A percentile compares a stretch with the other conserved stretches of the same genome.
These are phyloP conservation scores for Trichodelitschia bisporula DNA, from an alignment of 495 filamentous ascomycete genomes.

Conservation along the genomic window DNA sequence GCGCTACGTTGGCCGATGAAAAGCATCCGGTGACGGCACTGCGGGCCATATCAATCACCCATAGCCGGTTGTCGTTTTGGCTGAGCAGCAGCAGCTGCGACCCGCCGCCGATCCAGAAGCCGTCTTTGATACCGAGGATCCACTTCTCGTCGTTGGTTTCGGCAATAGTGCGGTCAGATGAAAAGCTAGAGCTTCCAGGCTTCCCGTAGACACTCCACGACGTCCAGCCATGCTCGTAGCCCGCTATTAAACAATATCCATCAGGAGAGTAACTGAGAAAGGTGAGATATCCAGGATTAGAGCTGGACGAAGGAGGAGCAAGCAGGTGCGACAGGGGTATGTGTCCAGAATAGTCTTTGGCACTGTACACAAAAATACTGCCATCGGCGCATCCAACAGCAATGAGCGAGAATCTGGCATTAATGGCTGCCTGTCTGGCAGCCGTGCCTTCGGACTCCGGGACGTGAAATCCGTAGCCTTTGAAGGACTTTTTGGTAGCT, in stretches of 20 bases:
- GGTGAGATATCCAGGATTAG: slow-evolving; percentile 40
- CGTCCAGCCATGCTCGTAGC: slow-evolving; percentile 81
- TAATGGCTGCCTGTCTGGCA: slow-evolving; percentile 58
- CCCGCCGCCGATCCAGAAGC: slow-evolving; percentile 67
- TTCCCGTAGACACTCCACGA: slow-evolving; percentile 97
- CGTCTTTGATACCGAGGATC: slow-evolving; percentile 48
- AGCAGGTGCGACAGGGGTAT: slow-evolving; percentile 76
- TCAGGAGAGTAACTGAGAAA: slow-evolving; percentile 80
- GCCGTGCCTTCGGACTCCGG: slow-evolving; percentile 31
- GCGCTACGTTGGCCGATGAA: slow-evolving; percentile 65
- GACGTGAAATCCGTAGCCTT: slow-evolving; percentile 72
- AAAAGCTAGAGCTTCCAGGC: slow-evolving; percentile 57
- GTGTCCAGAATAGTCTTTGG: slow-evolving; percentile 78
- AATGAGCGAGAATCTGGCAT: slow-evolving; percentile 81
- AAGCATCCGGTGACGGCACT: slow-evolving; percentile 80
- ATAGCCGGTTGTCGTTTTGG: slow-evolving; percentile 48
- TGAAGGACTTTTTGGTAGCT: slow-evolving; percentile 23
- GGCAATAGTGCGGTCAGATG: slow-evolving; percentile 35
- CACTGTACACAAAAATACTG: slow-evolving; percentile 62
- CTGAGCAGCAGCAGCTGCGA: slow-evolving; percentile 58
- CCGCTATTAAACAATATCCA: slow-evolving; percentile 87
- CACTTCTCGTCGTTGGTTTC: slow-evolving; percentile 48
- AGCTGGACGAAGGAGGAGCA: slow-evolving; percentile 32
- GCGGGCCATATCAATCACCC: slow-evolving; percentile 75
- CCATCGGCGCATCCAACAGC: slow-evolving; percentile 70